A percentile compares a stretch with the other conserved stretches of the same genome.
Evolutionary conservation across 2,329 filamentous ascomycete species (phyloP).

Genomic region (Sporothrix pseudoabietina): DNA sequence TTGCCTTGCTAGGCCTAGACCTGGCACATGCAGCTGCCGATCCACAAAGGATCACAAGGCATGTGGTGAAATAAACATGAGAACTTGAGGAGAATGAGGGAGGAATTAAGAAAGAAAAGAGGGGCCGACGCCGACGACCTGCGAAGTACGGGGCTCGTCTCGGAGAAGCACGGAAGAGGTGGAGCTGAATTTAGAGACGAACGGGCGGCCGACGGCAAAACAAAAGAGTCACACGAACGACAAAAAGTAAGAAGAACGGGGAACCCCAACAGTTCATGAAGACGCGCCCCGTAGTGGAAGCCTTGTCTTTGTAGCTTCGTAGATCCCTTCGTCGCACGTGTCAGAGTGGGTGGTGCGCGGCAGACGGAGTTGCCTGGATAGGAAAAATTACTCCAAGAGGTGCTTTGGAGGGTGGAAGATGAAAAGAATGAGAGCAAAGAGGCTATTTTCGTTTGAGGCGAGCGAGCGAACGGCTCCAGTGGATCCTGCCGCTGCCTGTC

Average conservation of each 20-base stretch:
- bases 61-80: not conserved
- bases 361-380: constrained; percentile 11
- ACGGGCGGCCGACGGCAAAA: not conserved
- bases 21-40: not conserved
- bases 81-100: not conserved
- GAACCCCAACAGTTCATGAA: not conserved
- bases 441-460: not conserved
- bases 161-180: constrained; percentile 15
- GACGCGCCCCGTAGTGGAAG: constrained; percentile 2
- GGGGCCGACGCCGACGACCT: not conserved
- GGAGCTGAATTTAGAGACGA: not conserved
- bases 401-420: not conserved
- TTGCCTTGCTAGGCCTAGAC: not conserved
- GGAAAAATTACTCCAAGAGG: not conserved
- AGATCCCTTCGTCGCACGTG: not conserved
- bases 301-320: not conserved
- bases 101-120: not conserved
- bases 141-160: not conserved
- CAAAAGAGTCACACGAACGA: not conserved
- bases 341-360: not conserved
- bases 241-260: not conserved
- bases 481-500: not conserved
- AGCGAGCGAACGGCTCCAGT: not conserved
- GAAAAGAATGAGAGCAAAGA: not conserved
- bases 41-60: not conserved